Conservation (phyloP, 805 yeast genomes). For the Millerozyma acaciae region DNA sequence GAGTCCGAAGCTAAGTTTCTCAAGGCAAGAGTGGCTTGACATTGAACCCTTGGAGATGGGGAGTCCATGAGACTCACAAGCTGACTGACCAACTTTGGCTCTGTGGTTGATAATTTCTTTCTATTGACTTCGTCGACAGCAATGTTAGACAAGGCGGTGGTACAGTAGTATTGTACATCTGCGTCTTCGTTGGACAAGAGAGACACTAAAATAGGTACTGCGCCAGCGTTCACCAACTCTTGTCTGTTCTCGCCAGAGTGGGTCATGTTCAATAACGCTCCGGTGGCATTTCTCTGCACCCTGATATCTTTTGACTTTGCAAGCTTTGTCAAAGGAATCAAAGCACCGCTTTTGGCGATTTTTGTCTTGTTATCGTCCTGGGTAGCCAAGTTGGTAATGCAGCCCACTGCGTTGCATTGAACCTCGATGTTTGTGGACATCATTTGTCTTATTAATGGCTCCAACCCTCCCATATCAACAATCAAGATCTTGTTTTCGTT, state of each 20-base stretch:
- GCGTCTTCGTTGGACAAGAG: constrained; percentile 83
- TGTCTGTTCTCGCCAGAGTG: constrained; percentile 95
- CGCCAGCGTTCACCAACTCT: constrained; percentile 96
- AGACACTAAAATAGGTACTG: constrained; percentile 92
- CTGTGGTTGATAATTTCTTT: constrained; percentile 82
- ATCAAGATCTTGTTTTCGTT: constrained; percentile 89
- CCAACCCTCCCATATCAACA: constrained; percentile 97
- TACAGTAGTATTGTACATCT: constrained; percentile 97
- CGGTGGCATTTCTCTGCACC: constrained; percentile 98
- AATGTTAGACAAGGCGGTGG: constrained; percentile 93
- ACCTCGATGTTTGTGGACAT: constrained; percentile 95
- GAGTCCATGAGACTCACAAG: constrained; percentile 90
- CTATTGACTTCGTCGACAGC: constrained; percentile 95
- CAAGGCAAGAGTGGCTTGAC: constrained; percentile 96
- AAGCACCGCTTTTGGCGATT: constrained; percentile 94
- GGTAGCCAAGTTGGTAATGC: constrained; percentile 96
- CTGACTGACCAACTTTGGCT: constrained; percentile 85
- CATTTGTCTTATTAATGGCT: constrained; percentile 96
- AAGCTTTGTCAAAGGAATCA: constrained; percentile 87
- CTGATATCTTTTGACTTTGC: constrained; percentile 93
- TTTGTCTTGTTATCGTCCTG: constrained; percentile 95
- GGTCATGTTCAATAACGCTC: constrained; percentile 96
- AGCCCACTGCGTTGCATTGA: constrained; percentile 98
- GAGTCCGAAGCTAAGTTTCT: constrained; percentile 96
- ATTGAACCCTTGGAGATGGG: constrained; percentile 89